Base-by-base conservation (phyloP, 23 red algal genomes). In the Agarophyton chilense region DNA sequence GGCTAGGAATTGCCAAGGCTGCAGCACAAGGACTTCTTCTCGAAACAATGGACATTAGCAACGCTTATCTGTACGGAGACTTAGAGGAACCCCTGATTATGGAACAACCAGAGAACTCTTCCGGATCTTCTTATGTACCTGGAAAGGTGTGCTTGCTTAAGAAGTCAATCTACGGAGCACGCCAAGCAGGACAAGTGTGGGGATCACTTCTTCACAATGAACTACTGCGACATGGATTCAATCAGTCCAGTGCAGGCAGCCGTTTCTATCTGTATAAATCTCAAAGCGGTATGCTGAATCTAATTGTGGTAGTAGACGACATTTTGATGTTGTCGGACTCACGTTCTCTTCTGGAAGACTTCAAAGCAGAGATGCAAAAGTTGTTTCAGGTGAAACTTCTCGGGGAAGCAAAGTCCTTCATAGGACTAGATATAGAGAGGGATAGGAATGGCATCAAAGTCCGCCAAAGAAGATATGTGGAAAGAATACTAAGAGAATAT, bases 381-480 rank as follows among this genome's bases (percentile, higher is more conserved):
- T 0, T 41, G 22, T 82, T 82, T 63, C 36, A 82, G 22, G 53
- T 82, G 11, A 82, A 82, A 36, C 45, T 82, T 42, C 53, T 82
- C 18, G 49, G 78, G 9, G 52, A 52, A 61, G 45, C 53, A 21
- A 62, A 40, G 16, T 61, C 0, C n/a, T 82, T 62, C 51, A 61
- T 82, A 4, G 78, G 52, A 25, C 36, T 46, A 50, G 40, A 62
- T 22, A 57, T 62, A 0, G 53, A 36, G 25, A 0, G 55, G 0
- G 39, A 46, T 22, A 52, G 45, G 0, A 57, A 36, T 57, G 52
- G 78, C 1, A 82, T 82, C 18, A 61, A 56, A 24, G n/a, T 63
- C 13, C 45, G 33, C 0, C 78, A 60, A 53, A 11, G 29, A 82
- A 57, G 55, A 14, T 62, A 82, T 36, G 39, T 22, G 22, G 40